Conservation (phyloP, 2,329 filamentous ascomycete genomes). For the Clarireedia paspali region DNA sequence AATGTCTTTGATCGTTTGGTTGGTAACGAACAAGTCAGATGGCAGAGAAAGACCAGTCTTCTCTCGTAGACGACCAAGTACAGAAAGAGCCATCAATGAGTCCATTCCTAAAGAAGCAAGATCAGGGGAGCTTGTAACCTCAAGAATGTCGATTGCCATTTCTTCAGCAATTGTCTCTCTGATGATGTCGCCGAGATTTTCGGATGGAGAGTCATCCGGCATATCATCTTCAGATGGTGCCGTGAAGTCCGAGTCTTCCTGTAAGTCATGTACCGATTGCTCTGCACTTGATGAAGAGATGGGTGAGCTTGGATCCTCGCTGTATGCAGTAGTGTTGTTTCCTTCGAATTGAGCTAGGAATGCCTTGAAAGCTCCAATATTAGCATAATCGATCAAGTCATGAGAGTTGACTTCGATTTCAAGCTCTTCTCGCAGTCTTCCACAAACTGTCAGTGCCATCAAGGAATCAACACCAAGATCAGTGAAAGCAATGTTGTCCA, state of each 20-base stretch:
- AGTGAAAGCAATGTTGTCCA: conserved; percentile 47
- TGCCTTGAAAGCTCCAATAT: conserved; percentile 40
- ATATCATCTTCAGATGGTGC: conserved; percentile 43
- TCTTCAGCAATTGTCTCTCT: conserved; percentile 63
- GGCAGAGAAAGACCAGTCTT: conserved; percentile 47
- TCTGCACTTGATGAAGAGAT: conserved; percentile 1
- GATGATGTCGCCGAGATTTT: conserved; percentile 44
- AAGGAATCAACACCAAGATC: conserved; percentile 53
- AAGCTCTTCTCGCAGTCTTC: conserved; percentile 49
- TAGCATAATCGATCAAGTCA: conserved; percentile 37
- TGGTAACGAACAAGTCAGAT: conserved; percentile 52
- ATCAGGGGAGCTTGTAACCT: conserved; percentile 47
- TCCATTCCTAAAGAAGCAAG: conserved; percentile 52
- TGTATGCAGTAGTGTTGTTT: conserved; percentile 9
- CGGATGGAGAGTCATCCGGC: conserved; percentile 39
- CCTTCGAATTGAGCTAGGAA: conserved; percentile 35
- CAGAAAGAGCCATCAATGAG: conserved; percentile 49
- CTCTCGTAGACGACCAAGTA: conserved; percentile 47
- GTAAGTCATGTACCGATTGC: conserved; percentile 3
- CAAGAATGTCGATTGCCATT: conserved; percentile 62
- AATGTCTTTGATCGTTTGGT: conserved; percentile 56
- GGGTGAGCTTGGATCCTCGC: conserved; percentile 6
- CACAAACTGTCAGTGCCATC: conserved; percentile 51
- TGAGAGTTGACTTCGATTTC: conserved; percentile 40
- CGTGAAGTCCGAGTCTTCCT: conserved; percentile 29